phyloP scores from a whole-genome alignment of 225 moss, liverwort and hornwort genomes.

The Pseudoscleropodium purum region DNA sequence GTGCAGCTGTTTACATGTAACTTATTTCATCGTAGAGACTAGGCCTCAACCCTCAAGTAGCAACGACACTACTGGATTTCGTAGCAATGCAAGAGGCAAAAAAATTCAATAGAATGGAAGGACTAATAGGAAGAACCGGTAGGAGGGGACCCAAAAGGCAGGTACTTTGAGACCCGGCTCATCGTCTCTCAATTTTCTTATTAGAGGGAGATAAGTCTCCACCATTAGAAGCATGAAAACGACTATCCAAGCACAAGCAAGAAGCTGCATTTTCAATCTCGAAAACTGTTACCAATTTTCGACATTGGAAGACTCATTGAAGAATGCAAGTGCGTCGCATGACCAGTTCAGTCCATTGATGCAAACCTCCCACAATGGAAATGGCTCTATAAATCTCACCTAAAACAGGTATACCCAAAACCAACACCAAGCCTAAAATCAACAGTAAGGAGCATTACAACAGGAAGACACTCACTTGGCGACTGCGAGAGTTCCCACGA shows the following conservation, averaged over 20 bases:
- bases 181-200: neutral
- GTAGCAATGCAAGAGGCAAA: neutral
- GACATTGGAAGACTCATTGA: neutral
- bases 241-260: neutral
- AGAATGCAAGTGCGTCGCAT: neutral
- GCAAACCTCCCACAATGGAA: neutral
- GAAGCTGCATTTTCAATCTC: neutral
- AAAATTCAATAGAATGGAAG: neutral
- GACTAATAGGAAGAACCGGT: neutral
- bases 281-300: neutral
- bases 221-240: neutral
- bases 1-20: neutral
- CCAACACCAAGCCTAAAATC: neutral
- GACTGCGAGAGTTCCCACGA: constrained; percentile 89
- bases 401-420: neutral
- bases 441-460: neutral
- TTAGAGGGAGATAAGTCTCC: neutral
- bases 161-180: neutral
- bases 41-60: neutral
- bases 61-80: neutral
- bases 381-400: neutral
- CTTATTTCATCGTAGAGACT: neutral
- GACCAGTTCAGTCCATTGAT: neutral
- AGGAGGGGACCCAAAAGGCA: neutral
- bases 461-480: constrained; percentile 42